These are phyloP conservation scores for Pseudogymnoascus sp. DNA, from an alignment of 2,329 filamentous ascomycete genomes.

Conservation along the genomic window DNA sequence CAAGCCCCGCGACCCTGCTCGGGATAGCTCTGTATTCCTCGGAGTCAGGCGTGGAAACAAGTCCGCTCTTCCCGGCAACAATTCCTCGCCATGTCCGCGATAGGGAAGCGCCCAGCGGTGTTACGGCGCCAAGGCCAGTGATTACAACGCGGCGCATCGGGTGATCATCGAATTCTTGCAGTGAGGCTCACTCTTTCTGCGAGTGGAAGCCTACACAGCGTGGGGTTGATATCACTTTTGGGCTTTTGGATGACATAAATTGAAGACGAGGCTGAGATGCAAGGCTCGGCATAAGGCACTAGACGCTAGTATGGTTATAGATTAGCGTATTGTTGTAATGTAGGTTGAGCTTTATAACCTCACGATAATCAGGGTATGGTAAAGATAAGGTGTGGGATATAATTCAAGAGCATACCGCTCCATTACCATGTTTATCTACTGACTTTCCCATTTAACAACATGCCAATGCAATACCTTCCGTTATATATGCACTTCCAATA, in stretches of 20 bases:
- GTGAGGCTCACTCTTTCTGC: neutral
- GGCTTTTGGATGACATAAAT: neutral
- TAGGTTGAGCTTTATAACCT: too few species aligned
- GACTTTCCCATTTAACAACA: too few species aligned
- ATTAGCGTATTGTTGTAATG: too few species aligned
- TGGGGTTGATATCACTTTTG: neutral
- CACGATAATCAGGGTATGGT: neutral
- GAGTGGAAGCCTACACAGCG: neutral
- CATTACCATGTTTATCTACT: neutral
- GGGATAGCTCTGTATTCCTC: constrained; percentile 61
- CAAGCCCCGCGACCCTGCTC: constrained; percentile 76
- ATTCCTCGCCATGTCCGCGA: constrained; percentile 75
- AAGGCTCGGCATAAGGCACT: neutral
- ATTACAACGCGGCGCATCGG: constrained; percentile 65
- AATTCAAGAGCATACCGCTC: neutral
- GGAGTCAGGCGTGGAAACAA: constrained; percentile 49
- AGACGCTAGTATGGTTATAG: too few species aligned
- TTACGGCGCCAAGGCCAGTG: constrained; percentile 75
- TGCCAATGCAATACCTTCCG: too few species aligned
- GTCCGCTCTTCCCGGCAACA: constrained; percentile 70
- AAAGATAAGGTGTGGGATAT: neutral
- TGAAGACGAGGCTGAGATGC: neutral
- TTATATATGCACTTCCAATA: too few species aligned
- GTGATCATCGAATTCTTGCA: constrained; percentile 17
- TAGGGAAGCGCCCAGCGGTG: constrained; percentile 74